Evolutionary conservation across 2,329 filamentous ascomycete species (phyloP), one percentile per base, ranked within the genome.

Genomic region (Catunica adiposa): DNA sequence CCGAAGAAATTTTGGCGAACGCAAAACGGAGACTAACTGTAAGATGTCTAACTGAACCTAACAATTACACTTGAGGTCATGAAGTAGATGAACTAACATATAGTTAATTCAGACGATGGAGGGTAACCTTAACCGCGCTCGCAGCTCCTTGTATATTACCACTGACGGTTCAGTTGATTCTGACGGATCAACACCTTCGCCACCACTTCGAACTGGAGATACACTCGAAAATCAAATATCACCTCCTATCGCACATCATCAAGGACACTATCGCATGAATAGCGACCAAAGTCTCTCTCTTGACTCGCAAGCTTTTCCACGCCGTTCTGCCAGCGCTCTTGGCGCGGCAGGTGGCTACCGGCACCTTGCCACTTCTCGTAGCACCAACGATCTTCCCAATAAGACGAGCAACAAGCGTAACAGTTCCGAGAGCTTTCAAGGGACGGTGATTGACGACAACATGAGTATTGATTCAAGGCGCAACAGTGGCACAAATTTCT

Each of bases 1-100:
- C 89, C 1, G 89, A 96, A 66, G 76, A 89, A 64, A 96, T 96
- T 64, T 74, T 97, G 56, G 87, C 89, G 56, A 95, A 94, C 68
- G 90, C 90, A 31, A 96, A 96, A 71, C 83, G 82, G 66, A 78
- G 89, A 62, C 73, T 97, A 59, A 92, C 86, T 65, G 88, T 94
- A 74, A 67, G 86, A 69, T 20, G 11, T n/a, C 11, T 23, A 34
- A 55, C n/a, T n/a, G n/a, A n/a, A n/a, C 11, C 34, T 29, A 17
- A 6, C n/a, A 23, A 51, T 47, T 31, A 51, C 63, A 69, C 58
- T 44, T 34, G 29, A 34, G 5, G n/a, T 15, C 7, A 20, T 44
- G 40, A 44, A 44, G 14, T 44, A 48, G 29, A n/a, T 7, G 37
- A 4, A 26, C 40, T 51, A 37, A 53, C 48, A 46, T 22, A 56